Evolutionary conservation across 805 yeast genomes (phyloP).

Genomic region (Candida pseudofarinosa): DNA sequence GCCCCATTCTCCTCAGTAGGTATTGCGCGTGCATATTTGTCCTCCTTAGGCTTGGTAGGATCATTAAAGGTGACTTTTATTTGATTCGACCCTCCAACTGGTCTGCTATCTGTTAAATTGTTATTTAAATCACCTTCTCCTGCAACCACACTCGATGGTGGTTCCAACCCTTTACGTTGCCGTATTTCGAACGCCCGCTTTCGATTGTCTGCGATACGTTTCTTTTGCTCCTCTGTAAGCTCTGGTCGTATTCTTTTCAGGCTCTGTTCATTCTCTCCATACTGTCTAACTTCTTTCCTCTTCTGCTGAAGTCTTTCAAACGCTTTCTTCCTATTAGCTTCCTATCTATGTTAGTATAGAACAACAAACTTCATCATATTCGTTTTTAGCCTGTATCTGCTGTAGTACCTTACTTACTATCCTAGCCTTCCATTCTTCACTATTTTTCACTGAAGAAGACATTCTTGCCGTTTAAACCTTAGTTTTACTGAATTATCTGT

Average conservation of each 20-base stretch:
- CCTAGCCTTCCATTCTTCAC: slow-evolving; percentile 30
- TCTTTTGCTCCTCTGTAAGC: slow-evolving; percentile 47
- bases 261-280: neutral
- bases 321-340: slow-evolving; percentile 60
- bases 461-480: too few relatives aligned
- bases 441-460: slow-evolving; percentile 1
- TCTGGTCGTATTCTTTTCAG: slow-evolving; percentile 19
- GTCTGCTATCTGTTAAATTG: neutral
- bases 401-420: slow-evolving; percentile 34
- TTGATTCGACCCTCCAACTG: neutral
- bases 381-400: too few relatives aligned
- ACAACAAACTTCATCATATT: too few relatives aligned
- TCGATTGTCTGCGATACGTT: slow-evolving; percentile 50
- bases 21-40: slow-evolving; percentile 2
- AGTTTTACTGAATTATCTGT: too few relatives aligned
- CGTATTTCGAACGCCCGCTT: slow-evolving; percentile 48
- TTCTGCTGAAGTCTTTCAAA: slow-evolving; percentile 52
- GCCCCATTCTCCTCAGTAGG: neutral
- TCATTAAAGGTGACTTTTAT: slow-evolving; percentile 3
- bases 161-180: slow-evolving; percentile 27
- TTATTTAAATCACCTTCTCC: neutral
- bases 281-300: slow-evolving; percentile 14
- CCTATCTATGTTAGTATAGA: slow-evolving; percentile 31
- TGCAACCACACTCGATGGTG: slow-evolving; percentile 8
- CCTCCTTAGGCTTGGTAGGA: neutral